Base-by-base conservation (phyloP, 2,329 filamentous ascomycete genomes). In the Metarhizium sp. region DNA sequence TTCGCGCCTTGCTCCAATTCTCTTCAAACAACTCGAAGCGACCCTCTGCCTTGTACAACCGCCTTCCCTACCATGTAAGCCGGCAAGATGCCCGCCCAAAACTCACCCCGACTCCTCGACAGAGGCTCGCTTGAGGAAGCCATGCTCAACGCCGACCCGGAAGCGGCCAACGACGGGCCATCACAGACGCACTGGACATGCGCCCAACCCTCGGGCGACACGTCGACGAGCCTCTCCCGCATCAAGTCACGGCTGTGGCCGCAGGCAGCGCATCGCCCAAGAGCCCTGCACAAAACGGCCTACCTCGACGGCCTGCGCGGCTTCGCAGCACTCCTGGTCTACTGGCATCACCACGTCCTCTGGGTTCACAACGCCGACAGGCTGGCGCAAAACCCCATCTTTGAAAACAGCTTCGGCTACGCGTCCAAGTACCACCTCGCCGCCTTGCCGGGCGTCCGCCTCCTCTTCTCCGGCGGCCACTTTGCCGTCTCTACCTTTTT, bases 271-370 rank as follows among this genome's bases (percentile, higher is more conserved):
- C 53, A 52, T 25, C 49, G 62, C 5, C 53, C 60, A 1, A 62
- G 63, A 6, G 66, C 62, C 14, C 67, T 76, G 14, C 71, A 78
- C 7, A 70, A 72, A 20, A 84, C 81, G 4, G 80, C 81, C n/a
- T 84, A 81, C 60, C 58, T 70, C 5, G 85, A 88, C 60, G 85
- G 85, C 14, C 70, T 88, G 14, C 73, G 85, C 63, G 85, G 85
- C 3, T 85, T 87, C 59, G 84, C 84, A 6, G 82, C 85, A 2
- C 74, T 88, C 34, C 65, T 87, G 34, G 85, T 88, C 14, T 87
- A 86, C 66, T 73, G 78, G 60, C 80, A 84, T 53, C 81, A 86
- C 65, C 76, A 85, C 64, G 68, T 79, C 60, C 66, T 82, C 5
- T 84, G 81, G 81, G 75, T 74, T 48, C 84, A 82, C 66, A 71